Base-by-base conservation (phyloP, 805 yeast genomes). In the Yamadazyma endophytica region DNA sequence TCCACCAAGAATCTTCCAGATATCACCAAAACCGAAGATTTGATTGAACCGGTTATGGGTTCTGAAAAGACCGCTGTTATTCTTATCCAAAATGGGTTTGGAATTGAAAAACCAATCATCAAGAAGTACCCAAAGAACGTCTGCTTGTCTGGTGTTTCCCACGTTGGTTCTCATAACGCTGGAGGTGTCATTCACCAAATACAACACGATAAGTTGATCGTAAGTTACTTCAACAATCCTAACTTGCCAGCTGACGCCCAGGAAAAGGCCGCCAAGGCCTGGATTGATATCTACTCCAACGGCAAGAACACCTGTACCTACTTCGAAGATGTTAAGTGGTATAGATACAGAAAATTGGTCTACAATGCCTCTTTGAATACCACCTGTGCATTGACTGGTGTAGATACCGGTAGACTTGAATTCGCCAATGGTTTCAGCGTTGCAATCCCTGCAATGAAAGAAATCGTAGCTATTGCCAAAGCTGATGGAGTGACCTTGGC, bases 371-470 rank as follows among this genome's bases (percentile, higher is more conserved):
- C 49, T 13, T 40, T 58, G 38, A 61, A 60, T 46, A 46, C 64
- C 15, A 50, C 53, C 13, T 49, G 64, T 13, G 49, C 64, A 5
- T 37, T 62, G 23, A 52, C 49, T 16, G 52, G 49, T 13, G 30
- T 57, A 14, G 69, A 62, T 38, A 55, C 52, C 5, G 43, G 47
- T 25, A 45, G 66, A 28, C 46, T 61, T 24, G 68, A 61, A 36
- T 54, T 57, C 9, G 46, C 39, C 27, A 55, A 49, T 6, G 61
- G 53, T 9, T 58, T 56, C 36, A 31, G 45, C 0, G 36, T 64
- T 15, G 43, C 61, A 18, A 39, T 48, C 9, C 87, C 87, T 5
- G 85, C 85, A 0, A 82, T 83, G 90, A 56, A 62, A 23, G 92
- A 83, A 52, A 66, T 83, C 12, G 52, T 73, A 14, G 68, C 66